Base-by-base conservation (phyloP, 164 flowering plant species). In the Kalanchoe fedtschenkoi region DNA sequence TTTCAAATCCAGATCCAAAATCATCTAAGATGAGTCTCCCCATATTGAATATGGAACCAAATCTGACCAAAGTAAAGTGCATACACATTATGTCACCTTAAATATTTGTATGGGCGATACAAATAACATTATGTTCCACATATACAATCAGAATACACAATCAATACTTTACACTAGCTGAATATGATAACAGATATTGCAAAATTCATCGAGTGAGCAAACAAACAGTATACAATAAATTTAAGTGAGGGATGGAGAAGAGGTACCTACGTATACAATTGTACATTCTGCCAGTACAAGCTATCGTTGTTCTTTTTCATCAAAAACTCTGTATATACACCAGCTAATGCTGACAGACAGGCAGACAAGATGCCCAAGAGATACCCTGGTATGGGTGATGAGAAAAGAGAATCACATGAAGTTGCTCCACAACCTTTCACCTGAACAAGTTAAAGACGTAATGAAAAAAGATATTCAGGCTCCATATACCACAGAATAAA, bases 221-320 rank as follows among this genome's bases (percentile, higher is more conserved):
- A n/a, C n/a, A n/a, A n/a, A n/a, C n/a, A 4, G 13, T 39, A 39
- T 17, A 17, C 10, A 44, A 19, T 6, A 22, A 19, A 44, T n/a
- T 19, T 2, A 1, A 19, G 10, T 6, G 22, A n/a, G n/a, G 17
- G 39, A 37, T 9, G 39, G 32, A 26, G 56, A 58, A 71, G 43
- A 65, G 76, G 73, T 66, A 79, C 98, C 72, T 83, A 92, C 98
- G 88, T 86, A 68, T 90, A 93, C 58, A 93, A 76, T 69, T 86
- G 98, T 55, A 93, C 78, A 76, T 89, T 88, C 70, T 91, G 96
- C 96, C 97, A 91, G 71, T 88, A 91, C 61, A 91, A 74, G 76
- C 91, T 89, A 67, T 91, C 97, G 78, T 78, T 85, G 71, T 89
- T 93, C 78, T 88, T 93, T 85, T 93, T 93, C 96, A 93, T 88